These are phyloP conservation scores for Ustulina deusta DNA, from an alignment of 2,329 filamentous ascomycete genomes.

Conservation along the genomic window DNA sequence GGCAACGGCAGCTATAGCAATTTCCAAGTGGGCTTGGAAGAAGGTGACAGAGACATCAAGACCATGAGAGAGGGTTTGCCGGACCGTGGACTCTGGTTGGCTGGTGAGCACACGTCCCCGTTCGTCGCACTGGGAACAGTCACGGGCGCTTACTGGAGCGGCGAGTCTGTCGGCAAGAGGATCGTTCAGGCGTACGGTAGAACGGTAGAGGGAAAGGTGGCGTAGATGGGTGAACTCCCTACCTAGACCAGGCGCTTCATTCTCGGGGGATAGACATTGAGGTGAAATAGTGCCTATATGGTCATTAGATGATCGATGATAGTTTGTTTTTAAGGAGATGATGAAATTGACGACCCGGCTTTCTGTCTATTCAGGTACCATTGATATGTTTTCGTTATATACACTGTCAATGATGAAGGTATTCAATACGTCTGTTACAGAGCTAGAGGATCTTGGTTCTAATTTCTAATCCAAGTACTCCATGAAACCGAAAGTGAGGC, in stretches of 20 bases:
- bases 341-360: background rate
- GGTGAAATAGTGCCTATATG: background rate
- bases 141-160: slow-evolving; percentile 93
- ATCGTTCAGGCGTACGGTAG: slow-evolving; percentile 68
- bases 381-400: background rate
- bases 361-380: background rate
- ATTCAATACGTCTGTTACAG: too few species aligned
- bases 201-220: slow-evolving; percentile 54
- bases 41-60: slow-evolving; percentile 79
- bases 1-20: slow-evolving; percentile 88
- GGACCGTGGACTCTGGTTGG: slow-evolving; percentile 81
- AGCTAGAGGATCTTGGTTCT: too few species aligned
- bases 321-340: background rate
- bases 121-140: slow-evolving; percentile 90
- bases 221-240: slow-evolving; percentile 23
- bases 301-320: background rate
- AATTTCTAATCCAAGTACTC: too few species aligned
- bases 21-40: slow-evolving; percentile 80
- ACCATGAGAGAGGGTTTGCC: slow-evolving; percentile 72
- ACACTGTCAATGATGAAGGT: background rate
- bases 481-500: slow-evolving; percentile 1
- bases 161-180: slow-evolving; percentile 78
- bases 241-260: slow-evolving; percentile 6
- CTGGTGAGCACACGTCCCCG: slow-evolving; percentile 90
- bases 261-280: background rate